These are phyloP conservation scores for Artomyces pyxidatus DNA, from an alignment of 768 basidiomycete species.

Conservation along the genomic window DNA sequence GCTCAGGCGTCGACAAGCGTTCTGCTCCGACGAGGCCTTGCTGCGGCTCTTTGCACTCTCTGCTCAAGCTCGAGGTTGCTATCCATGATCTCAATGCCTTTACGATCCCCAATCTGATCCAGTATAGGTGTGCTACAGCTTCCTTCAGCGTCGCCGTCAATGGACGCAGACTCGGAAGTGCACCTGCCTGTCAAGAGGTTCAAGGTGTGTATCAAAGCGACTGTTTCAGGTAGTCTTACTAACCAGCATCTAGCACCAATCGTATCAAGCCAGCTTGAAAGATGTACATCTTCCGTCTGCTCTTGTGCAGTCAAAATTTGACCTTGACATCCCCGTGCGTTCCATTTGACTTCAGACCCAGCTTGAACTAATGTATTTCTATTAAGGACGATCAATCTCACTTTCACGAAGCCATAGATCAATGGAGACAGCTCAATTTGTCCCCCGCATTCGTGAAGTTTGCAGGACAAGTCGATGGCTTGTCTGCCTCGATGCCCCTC, in stretches of 20 bases:
- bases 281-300: slow-evolving; percentile 66
- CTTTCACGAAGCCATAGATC: slow-evolving; percentile 64
- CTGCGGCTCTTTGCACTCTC: too few relatives aligned
- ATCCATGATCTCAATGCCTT: too few relatives aligned
- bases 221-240: neutral
- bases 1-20: too few relatives aligned
- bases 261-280: slow-evolving; percentile 58
- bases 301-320: slow-evolving; percentile 41
- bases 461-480: slow-evolving; percentile 46
- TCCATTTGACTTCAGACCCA: neutral
- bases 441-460: slow-evolving; percentile 68
- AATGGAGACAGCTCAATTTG: slow-evolving; percentile 78
- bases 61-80: too few relatives aligned
- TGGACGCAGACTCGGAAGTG: too few relatives aligned
- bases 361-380: neutral
- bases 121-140: too few relatives aligned
- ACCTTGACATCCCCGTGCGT: slow-evolving; percentile 49
- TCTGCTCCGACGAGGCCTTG: too few relatives aligned
- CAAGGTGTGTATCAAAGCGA: slow-evolving; percentile 28
- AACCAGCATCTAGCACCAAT: slow-evolving; percentile 49
- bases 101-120: too few relatives aligned
- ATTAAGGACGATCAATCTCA: slow-evolving; percentile 68
- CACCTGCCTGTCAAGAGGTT: slow-evolving; percentile 38
- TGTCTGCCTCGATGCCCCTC: slow-evolving; percentile 71
- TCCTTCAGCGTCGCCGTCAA: too few relatives aligned